Base-by-base conservation (phyloP, 306 rosid species). In the Glycine latifolia region DNA sequence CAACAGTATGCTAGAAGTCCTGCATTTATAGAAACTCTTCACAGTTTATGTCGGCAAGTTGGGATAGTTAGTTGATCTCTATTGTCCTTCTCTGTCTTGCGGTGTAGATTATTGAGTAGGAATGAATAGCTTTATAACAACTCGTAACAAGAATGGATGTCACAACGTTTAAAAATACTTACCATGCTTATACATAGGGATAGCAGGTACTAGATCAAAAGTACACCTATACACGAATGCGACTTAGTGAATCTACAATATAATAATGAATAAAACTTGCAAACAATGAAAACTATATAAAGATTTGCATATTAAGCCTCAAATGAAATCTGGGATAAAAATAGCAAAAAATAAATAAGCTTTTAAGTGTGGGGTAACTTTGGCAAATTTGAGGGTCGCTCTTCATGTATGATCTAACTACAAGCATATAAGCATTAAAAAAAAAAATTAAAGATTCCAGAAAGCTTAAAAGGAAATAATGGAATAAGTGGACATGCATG, bases 11-110 rank as follows among this genome's bases (percentile, higher is more conserved):
- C 71, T 80, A 79, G 39, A 65, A 47, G 63, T 73, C 81, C 87
- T 86, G 88, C 79, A 77, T 35, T 67, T 67, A 75, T 54, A 81
- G 54, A 74, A 73, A 76, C 33, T 71, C 70, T 43, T 81, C 76
- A 74, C n/a, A 48, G 44, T 49, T n/a, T 65, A 63, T 82, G 12
- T 10, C 13, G 69, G 69, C 47, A 50, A 43, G 17, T 53, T 52
- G 58, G 46, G 54, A 72, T 67, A 76, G 59, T 33, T 46, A 20
- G n/a, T 9, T 63, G 11, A 41, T 33, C 49, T 46, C 1, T 76
- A 65, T 20, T 7, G 39, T 16, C 59, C 39, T 76, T 49, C 79
- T 11, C 73, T 75, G 67, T 72, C 58, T 49, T 33, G 48, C 35
- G 70, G 17, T 6, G 8, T 14, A 43, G 62, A 35, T 17, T 26